Percentiles rank a stretch among this genome's conserved stretches.
phyloP scores from a whole-genome alignment of 2,329 filamentous ascomycete species.

The Plectosphaerella sp. region DNA sequence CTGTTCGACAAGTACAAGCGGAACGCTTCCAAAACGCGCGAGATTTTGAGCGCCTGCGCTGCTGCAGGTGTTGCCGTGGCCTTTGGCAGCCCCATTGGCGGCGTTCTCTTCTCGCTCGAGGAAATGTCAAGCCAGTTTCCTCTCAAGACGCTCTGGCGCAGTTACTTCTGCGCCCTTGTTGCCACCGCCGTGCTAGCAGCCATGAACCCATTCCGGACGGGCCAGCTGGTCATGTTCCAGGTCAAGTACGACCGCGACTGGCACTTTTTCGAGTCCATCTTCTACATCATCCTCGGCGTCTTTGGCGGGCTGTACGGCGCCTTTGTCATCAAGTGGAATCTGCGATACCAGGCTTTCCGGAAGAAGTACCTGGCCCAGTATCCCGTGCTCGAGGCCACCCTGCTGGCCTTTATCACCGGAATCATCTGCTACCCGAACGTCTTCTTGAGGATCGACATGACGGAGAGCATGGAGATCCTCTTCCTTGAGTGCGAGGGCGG shows the following conservation, averaged over 20 bases:
- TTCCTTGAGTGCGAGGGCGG: conserved; percentile 89
- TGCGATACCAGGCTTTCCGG: conserved; percentile 84
- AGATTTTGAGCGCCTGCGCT: conserved; percentile 91
- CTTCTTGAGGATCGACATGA: conserved; percentile 96
- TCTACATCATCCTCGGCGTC: conserved; percentile 83
- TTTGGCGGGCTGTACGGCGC: conserved; percentile 95
- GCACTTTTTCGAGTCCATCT: conserved; percentile 96
- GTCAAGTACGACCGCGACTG: conserved; percentile 92
- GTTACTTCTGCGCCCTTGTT: conserved; percentile 95
- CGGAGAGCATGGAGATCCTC: conserved; percentile 97
- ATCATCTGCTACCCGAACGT: conserved; percentile 96
- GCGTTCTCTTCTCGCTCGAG: conserved; percentile 92
- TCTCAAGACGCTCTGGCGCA: conserved; percentile 95
- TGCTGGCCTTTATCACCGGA: conserved; percentile 79
- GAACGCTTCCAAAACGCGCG: conserved; percentile 90
- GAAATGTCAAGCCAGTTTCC: conserved; percentile 98
- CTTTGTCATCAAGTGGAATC: conserved; percentile 97
- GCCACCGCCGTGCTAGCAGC: conserved; percentile 88
- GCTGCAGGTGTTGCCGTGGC: conserved; percentile 94
- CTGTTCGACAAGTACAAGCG: conserved; percentile 88
- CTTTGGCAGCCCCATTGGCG: conserved; percentile 95
- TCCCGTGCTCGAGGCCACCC: conserved; percentile 78
- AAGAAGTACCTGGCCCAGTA: conserved; percentile 87
- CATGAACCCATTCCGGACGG: conserved; percentile 97
- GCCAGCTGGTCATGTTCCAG: conserved; percentile 98